A percentile compares a stretch with the other conserved stretches of the same genome.
phyloP scores from a whole-genome alignment of 306 rosid species.

The Cucurbita argyrosperma region DNA sequence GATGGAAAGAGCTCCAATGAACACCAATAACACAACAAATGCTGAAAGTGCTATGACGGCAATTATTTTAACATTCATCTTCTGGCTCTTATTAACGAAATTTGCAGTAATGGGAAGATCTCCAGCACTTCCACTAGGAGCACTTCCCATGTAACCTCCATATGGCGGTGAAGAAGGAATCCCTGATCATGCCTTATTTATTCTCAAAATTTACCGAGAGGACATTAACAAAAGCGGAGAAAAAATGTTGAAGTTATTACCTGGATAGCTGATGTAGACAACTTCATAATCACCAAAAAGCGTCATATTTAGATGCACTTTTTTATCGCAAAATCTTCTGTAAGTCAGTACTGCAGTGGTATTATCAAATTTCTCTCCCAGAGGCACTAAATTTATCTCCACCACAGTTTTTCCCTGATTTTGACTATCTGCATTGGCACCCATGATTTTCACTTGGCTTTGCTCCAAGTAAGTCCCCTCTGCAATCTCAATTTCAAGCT shows the following conservation, averaged over 20 bases:
- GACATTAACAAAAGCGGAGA: slow-evolving; percentile 3
- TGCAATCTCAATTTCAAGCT: slow-evolving; percentile 78
- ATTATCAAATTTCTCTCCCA: slow-evolving; percentile 78
- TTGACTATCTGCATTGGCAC: slow-evolving; percentile 72
- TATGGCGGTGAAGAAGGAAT: slow-evolving; percentile 47
- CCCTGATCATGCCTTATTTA: slow-evolving; percentile 41
- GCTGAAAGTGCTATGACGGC: slow-evolving; percentile 57
- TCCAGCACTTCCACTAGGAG: slow-evolving; percentile 30
- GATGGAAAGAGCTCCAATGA: slow-evolving; percentile 44
- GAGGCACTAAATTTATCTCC: slow-evolving; percentile 76
- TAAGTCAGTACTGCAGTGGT: slow-evolving; percentile 55
- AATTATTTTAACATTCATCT: slow-evolving; percentile 44
- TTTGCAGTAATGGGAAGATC: slow-evolving; percentile 51
- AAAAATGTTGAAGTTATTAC: slow-evolving; percentile 28
- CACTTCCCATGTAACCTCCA: slow-evolving; percentile 27
- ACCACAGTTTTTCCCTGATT: slow-evolving; percentile 61
- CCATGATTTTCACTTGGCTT: slow-evolving; percentile 92
- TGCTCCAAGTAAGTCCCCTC: slow-evolving; percentile 75
- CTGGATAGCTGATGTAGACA: slow-evolving; percentile 53
- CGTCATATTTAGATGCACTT: slow-evolving; percentile 59
- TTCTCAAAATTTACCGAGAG: slow-evolving; percentile 20
- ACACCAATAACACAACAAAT: slow-evolving; percentile 49
- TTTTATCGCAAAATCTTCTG: slow-evolving; percentile 53
- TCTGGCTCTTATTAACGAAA: slow-evolving; percentile 34
- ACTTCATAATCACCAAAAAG: slow-evolving; percentile 66